Percentiles rank a stretch among this genome's conserved stretches.
Conservation (phyloP, 2,329 filamentous ascomycete species). For the Stagonosporopsis chrysanthemi region DNA sequence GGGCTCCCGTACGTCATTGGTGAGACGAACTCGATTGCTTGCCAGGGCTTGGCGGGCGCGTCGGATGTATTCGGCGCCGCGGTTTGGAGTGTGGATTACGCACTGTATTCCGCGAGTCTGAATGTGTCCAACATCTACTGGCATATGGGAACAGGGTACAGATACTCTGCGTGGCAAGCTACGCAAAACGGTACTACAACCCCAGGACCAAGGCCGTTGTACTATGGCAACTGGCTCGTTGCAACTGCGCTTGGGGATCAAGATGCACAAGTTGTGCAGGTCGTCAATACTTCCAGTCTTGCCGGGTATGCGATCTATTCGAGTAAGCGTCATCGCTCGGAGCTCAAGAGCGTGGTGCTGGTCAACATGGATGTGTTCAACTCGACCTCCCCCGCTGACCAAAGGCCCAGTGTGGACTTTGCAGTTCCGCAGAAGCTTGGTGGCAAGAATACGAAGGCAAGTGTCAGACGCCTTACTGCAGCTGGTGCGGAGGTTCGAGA, state of each 20-base stretch:
- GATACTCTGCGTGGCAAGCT: constrained; percentile 69
- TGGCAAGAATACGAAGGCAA: constrained; percentile 7
- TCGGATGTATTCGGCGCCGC: constrained; percentile 72
- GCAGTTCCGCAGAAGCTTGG: constrained; percentile 9
- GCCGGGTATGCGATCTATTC: constrained; percentile 26
- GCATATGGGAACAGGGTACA: constrained; percentile 70
- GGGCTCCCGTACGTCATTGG: constrained; percentile 63
- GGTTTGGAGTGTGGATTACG: constrained; percentile 70
- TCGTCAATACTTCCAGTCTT: constrained; percentile 17
- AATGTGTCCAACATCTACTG: constrained; percentile 66
- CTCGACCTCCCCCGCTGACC: constrained; percentile 12
- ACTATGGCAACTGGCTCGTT: constrained; percentile 68
- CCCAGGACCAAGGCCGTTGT: constrained; percentile 52
- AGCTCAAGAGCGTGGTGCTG: constrained; percentile 22
- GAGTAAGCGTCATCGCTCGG: background rate
- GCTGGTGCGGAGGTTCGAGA: constrained; percentile 21
- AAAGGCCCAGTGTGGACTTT: constrained; percentile 17
- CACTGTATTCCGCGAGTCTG: constrained; percentile 62
- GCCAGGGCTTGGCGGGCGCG: constrained; percentile 67
- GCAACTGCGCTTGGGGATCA: constrained; percentile 62
- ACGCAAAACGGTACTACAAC: constrained; percentile 65
- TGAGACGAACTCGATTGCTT: constrained; percentile 69
- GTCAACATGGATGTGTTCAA: constrained; percentile 28
- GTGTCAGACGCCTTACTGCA: constrained; percentile 18
- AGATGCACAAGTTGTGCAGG: constrained; percentile 17